These are phyloP conservation scores for Chlamydomonas sp. DNA, from an alignment of 139 green algal species.

Conservation along the genomic window DNA sequence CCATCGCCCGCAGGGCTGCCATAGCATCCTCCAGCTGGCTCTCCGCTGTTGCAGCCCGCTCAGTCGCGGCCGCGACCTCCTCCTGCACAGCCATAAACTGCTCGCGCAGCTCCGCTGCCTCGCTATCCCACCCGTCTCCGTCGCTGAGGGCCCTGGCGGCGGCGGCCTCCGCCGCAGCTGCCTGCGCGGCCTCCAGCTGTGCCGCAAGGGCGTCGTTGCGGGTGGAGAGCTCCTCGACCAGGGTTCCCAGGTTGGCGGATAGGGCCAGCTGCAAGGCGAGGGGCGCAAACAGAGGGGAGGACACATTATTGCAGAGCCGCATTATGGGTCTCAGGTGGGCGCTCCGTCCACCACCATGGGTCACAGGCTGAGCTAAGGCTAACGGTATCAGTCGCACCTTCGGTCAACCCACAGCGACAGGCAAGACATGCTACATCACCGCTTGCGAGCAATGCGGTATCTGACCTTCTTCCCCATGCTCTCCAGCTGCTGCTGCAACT, in stretches of 20 bases:
- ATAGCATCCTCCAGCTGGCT: slow-evolving; percentile 40
- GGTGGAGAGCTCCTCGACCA: slow-evolving; percentile 36
- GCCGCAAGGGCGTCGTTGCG: slow-evolving; percentile 25
- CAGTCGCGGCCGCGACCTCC: background rate
- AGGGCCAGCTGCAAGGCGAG: background rate
- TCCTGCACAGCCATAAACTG: background rate
- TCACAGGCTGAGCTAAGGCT: background rate
- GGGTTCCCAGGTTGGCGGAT: background rate
- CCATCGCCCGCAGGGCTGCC: slow-evolving; percentile 27
- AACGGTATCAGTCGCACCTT: background rate
- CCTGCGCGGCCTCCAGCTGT: background rate
- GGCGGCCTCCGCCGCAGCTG: background rate
- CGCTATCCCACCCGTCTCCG: background rate
- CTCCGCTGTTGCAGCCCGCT: slow-evolving; percentile 1
- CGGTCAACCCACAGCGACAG: background rate
- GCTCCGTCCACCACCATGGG: background rate
- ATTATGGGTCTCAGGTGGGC: too few species aligned
- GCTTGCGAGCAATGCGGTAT: background rate
- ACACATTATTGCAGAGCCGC: too few species aligned
- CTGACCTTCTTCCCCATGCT: background rate
- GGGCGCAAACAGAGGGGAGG: background rate
- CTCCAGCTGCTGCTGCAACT: slow-evolving; percentile 1
- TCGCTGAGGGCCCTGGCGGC: background rate
- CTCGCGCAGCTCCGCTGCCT: background rate
- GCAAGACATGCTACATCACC: too few species aligned